A percentile compares a stretch with the other conserved stretches of the same genome.
These are phyloP conservation scores for Kodamaea sagamina DNA, from an alignment of 805 yeast species.

Conservation along the genomic window DNA sequence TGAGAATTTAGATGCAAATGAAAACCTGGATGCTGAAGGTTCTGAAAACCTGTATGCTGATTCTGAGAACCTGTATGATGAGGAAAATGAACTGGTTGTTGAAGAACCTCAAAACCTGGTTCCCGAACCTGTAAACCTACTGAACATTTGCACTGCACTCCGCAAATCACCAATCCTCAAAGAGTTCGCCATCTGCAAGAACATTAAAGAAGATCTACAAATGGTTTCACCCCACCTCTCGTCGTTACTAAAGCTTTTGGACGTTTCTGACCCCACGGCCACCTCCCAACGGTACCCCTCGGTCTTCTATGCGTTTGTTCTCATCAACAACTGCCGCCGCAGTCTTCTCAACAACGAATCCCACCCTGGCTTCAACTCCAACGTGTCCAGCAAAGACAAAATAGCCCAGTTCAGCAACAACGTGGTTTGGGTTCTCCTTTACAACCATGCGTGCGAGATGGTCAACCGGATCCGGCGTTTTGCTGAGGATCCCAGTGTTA, in stretches of 20 bases:
- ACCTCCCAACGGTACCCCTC: not conserved
- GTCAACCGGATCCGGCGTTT: slow-evolving; percentile 15
- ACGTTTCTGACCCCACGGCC: not conserved
- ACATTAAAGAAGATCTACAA: not conserved
- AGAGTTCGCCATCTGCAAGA: not conserved
- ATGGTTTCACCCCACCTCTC: not conserved
- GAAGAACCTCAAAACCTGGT: too few relatives aligned
- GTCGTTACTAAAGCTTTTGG: not conserved
- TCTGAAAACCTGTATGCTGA: too few relatives aligned
- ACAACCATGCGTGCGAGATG: slow-evolving; percentile 17
- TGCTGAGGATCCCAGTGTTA: not conserved
- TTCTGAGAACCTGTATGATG: too few relatives aligned
- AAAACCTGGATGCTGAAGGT: too few relatives aligned
- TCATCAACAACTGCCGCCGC: slow-evolving; percentile 20
- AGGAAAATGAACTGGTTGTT: too few relatives aligned
- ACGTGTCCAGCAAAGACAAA: slow-evolving; percentile 9
- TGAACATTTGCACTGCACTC: not conserved
- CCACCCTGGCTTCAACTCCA: slow-evolving; percentile 29
- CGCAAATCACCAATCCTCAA: not conserved
- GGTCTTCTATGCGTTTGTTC: slow-evolving; percentile 23
- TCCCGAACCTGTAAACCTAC: too few relatives aligned
- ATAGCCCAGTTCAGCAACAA: slow-evolving; percentile 16
- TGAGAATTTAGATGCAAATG: too few relatives aligned
- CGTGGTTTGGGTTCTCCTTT: slow-evolving; percentile 24
- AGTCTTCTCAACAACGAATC: slow-evolving; percentile 16